phyloP scores from a whole-genome alignment of 345 rosid species.

The Dipteronia dyeriana region DNA sequence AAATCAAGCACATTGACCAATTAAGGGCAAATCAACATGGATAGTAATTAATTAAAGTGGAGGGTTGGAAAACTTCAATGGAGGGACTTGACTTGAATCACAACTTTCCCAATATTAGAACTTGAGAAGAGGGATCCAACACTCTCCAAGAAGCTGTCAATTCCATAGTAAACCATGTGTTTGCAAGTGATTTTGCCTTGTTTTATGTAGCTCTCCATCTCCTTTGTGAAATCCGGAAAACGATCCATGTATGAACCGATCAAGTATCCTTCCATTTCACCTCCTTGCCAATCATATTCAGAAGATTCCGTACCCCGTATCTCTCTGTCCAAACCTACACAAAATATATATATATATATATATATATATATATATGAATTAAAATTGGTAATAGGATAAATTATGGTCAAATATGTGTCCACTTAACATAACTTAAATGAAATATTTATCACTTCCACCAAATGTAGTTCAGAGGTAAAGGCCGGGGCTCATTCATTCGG shows the following conservation, averaged over 20 bases:
- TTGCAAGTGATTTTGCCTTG: constrained; percentile 39
- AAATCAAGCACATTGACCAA: too few species aligned
- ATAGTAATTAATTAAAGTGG: too few species aligned
- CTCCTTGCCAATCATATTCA: constrained; percentile 48
- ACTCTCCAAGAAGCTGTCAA: constrained; percentile 46
- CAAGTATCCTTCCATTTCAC: constrained; percentile 52
- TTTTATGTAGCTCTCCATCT: constrained; percentile 35
- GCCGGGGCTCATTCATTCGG: too few species aligned
- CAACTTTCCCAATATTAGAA: constrained; percentile 43
- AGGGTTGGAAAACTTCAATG: too few species aligned
- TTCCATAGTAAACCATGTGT: constrained; percentile 30
- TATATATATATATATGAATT: too few species aligned
- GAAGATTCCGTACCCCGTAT: constrained; percentile 44
- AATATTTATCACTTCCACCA: too few species aligned
- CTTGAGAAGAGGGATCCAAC: constrained; percentile 43
- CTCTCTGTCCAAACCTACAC: constrained; percentile 44
- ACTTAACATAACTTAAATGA: neutral
- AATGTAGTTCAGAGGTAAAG: too few species aligned
- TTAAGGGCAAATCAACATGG: too few species aligned
- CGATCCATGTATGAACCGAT: constrained; percentile 30
- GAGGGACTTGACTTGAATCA: constrained; percentile 30
- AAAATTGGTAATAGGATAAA: too few species aligned
- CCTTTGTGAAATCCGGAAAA: constrained; percentile 30
- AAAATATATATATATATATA: too few species aligned
- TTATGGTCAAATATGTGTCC: neutral